Evolutionary conservation across 78 protist genomes (phyloP), one percentile per base, ranked within the genome.

Genomic region (Diacronema lutheri): DNA sequence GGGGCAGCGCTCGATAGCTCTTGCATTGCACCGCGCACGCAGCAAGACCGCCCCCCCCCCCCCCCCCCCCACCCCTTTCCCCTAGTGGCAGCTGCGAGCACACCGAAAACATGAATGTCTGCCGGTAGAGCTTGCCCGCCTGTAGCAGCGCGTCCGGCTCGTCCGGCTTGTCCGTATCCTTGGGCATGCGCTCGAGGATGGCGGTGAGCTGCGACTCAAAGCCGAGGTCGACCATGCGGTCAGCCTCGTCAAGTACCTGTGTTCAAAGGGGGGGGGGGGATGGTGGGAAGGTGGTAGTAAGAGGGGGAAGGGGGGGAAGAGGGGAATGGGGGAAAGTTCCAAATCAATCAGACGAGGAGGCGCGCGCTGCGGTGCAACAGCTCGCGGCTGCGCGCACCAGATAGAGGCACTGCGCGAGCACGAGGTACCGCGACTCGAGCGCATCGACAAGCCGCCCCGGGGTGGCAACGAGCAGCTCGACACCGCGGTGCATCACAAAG

Each of bases 221-320:
- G 38, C 99, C 99, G 98, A 98, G 96, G 79, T 97, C 99, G 64
- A 98, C 89, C 99, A 97, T 97, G 26, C 25, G 13, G 80, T 98
- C 99, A 4, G 99, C 99, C 93, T 98, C 99, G 88, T 98, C 99
- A 31, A 98, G n/a, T n/a, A n/a, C n/a, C n/a, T n/a, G n/a, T n/a
- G n/a, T n/a, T n/a, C n/a, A n/a, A n/a, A n/a, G n/a, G n/a, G n/a
- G n/a, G n/a, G n/a, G n/a, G n/a, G n/a, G n/a, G n/a, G n/a, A n/a
- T n/a, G n/a, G n/a, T n/a, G n/a, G n/a, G n/a, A n/a, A n/a, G n/a
- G n/a, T n/a, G n/a, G n/a, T n/a, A n/a, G n/a, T n/a, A n/a, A n/a
- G n/a, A n/a, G n/a, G n/a, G n/a, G n/a, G n/a, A n/a, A n/a, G n/a
- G n/a, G n/a, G n/a, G n/a, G n/a, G n/a, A n/a, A n/a, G n/a, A n/a